Evolutionary conservation across 768 basidiomycete species (phyloP), one percentile per base, ranked within the genome.

Genomic region (Mycena filopes): DNA sequence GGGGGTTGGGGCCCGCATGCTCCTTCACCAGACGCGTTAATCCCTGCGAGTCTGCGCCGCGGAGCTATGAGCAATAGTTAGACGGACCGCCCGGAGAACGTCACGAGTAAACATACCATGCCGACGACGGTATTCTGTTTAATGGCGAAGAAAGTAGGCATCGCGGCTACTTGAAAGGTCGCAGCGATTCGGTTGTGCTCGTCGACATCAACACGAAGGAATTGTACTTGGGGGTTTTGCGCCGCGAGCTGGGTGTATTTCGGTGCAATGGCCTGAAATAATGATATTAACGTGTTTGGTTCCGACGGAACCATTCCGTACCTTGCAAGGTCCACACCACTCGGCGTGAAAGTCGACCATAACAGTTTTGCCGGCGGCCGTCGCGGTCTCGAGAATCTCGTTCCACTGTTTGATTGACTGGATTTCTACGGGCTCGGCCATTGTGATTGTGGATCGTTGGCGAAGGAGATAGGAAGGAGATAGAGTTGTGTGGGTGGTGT

Each of bases 321-420:
- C 71, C 66, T 68, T 66, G 56, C 71, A 72, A 1, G 71, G 69
- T 1, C 65, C 62, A n/a, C 72, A 71, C 70, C 70, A 73, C 21
- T 49, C 55, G 1, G 72, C 72, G 33, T 66, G 60, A 28, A 70
- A 72, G 42, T 72, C 71, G 1, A 68, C 69, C 21, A 69, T 33
- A 23, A 68, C 66, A 1, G 72, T 71, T 45, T 65, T 60, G 3
- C 67, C 67, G 8, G 59, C 43, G 16, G 60, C 59, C 26, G 56
- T 65, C 7, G 69, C 62, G 21, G 54, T 45, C 16, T 67, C 64
- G 21, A 74, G 43, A 21, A 69, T 63, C 11, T 68, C 63, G 47
- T 66, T 73, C 66, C 70, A 72, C 55, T 71, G 70, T 23, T 63
- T 29, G 16, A 72, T 60, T 23, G 72, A 71, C 20, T 55, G 36